phyloP scores from a whole-genome alignment of 768 basidiomycete genomes.

The Mycena maculata region DNA sequence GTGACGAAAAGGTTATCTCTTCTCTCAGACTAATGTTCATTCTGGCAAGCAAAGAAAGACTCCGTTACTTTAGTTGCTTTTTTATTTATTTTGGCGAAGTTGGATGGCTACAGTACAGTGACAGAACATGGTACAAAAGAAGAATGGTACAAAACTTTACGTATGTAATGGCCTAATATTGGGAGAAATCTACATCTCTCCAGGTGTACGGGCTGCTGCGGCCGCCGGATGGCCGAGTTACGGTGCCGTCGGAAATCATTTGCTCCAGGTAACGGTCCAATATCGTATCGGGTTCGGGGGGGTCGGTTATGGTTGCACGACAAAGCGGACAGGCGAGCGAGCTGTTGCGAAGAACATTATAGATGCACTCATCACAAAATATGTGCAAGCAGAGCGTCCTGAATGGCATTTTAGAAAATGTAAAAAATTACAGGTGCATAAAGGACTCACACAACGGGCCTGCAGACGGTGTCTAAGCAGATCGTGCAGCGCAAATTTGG shows the following conservation, averaged over 20 bases:
- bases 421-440: neutral
- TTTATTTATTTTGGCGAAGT: too few species aligned
- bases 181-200: slow-evolving; percentile 1
- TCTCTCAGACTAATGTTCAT: too few species aligned
- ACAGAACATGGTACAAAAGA: neutral
- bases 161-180: neutral
- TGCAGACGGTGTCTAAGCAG: slow-evolving; percentile 7
- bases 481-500: slow-evolving; percentile 3
- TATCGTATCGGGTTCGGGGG: slow-evolving; percentile 9
- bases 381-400: slow-evolving; percentile 5
- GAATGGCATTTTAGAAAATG: slow-evolving; percentile 1
- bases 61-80: too few species aligned
- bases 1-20: too few species aligned
- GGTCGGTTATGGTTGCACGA: slow-evolving; percentile 4
- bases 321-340: slow-evolving; percentile 14
- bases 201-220: slow-evolving; percentile 4
- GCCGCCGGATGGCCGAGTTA: slow-evolving; percentile 1
- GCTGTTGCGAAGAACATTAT: neutral
- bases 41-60: too few species aligned
- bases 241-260: slow-evolving; percentile 3
- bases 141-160: neutral
- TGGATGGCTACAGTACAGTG: too few species aligned
- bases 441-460: slow-evolving; percentile 16
- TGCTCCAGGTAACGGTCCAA: slow-evolving; percentile 7
- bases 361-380: slow-evolving; percentile 11